Base-by-base conservation (phyloP, 2,329 filamentous ascomycete genomes). In the Trematosphaeria pertusa region DNA sequence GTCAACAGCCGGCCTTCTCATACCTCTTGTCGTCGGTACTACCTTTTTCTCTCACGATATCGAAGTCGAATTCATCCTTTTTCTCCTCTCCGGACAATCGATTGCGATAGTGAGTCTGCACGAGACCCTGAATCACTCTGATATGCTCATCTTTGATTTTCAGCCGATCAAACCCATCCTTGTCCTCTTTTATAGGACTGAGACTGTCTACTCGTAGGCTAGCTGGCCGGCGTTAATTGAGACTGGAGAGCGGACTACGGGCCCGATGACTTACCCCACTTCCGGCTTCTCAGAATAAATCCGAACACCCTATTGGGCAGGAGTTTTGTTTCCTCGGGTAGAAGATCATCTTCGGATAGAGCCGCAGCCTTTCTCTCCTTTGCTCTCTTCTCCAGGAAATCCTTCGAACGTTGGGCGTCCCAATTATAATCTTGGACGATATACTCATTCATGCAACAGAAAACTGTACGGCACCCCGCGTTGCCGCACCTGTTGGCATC, bases 201-300 rank as follows among this genome's bases (percentile, higher is more conserved):
- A 35, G 10, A 8, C n/a, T n/a, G n/a, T n/a, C n/a, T n/a, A n/a
- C n/a, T n/a, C n/a, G n/a, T n/a, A n/a, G n/a, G n/a, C n/a, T n/a
- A n/a, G n/a, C n/a, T n/a, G n/a, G n/a, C n/a, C n/a, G n/a, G n/a
- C n/a, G n/a, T n/a, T n/a, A n/a, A n/a, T n/a, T n/a, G n/a, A n/a
- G n/a, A n/a, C n/a, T n/a, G n/a, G n/a, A n/a, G n/a, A n/a, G n/a
- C n/a, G n/a, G n/a, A n/a, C n/a, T n/a, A n/a, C n/a, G n/a, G n/a
- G n/a, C n/a, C n/a, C n/a, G 19, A 14, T 3, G 7, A 14, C 39
- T 22, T 44, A 48, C 46, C 50, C 41, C 48, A 54, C 36, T 46
- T 50, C 5, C 50, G 43, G 18, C 38, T 50, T 1, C 47, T 35
- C 10, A 54, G 34, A 6, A 54, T n/a, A 26, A 54, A 54, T 4